A percentile compares a stretch with the other conserved stretches of the same genome.
phyloP scores from a whole-genome alignment of 306 rosid species.

The Vachellia collinsii region DNA sequence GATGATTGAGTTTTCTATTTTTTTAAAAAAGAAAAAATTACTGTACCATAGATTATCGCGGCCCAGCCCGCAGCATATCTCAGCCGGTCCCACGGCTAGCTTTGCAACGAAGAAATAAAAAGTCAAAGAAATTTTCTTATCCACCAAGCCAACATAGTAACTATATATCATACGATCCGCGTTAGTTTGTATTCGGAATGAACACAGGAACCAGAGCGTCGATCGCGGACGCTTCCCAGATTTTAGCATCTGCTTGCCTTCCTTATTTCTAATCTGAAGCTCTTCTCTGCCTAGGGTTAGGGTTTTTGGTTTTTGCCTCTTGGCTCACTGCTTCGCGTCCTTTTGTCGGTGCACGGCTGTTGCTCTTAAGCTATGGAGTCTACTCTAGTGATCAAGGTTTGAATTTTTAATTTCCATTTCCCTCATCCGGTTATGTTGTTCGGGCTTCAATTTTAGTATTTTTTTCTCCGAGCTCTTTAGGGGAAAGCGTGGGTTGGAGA shows the following conservation, averaged over 20 bases:
- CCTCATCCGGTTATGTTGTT: neutral
- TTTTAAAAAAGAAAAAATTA: too few relatives aligned
- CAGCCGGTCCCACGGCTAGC: constrained; percentile 34
- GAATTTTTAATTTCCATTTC: constrained; percentile 22
- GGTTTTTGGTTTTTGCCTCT: constrained; percentile 30
- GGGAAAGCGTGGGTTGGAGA: neutral
- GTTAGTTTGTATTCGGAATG: neutral
- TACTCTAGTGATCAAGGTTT: constrained; percentile 76
- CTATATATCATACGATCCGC: neutral
- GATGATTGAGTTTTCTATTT: too few relatives aligned
- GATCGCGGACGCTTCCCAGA: constrained; percentile 43
- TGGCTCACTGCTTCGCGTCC: constrained; percentile 31
- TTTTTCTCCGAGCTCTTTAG: neutral
- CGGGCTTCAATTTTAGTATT: neutral
- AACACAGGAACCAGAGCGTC: neutral
- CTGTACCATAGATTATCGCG: neutral
- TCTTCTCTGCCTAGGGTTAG: constrained; percentile 42
- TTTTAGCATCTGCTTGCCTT: neutral
- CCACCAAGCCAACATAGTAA: constrained; percentile 42
- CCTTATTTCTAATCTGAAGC: neutral
- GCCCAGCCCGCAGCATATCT: neutral
- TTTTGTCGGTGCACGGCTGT: constrained; percentile 4
- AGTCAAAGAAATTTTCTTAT: constrained; percentile 52
- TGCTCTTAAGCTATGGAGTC: constrained; percentile 57
- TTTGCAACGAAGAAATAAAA: constrained; percentile 34